Conservation (phyloP, 345 rosid species). For the Rhodomyrtus tomentosa region DNA sequence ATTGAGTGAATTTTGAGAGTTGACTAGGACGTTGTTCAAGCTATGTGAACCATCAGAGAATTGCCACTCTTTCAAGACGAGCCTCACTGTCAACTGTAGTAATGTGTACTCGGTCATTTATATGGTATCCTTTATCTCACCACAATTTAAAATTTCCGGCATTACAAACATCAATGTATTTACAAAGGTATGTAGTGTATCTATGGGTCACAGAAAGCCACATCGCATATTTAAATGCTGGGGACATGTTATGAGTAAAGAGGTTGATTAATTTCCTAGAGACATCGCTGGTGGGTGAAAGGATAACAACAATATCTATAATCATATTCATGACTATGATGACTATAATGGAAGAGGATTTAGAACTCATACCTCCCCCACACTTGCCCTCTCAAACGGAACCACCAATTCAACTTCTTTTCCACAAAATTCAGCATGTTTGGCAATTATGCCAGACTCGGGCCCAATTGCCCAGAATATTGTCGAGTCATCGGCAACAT, state of each 20-base stretch:
- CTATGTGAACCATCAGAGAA: constrained; percentile 86
- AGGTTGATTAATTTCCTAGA: not conserved
- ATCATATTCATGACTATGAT: no score
- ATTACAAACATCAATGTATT: not conserved
- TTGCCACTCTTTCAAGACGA: constrained; percentile 91
- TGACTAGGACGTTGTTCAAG: constrained; percentile 24
- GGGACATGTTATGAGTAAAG: not conserved
- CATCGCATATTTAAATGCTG: not conserved
- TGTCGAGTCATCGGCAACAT: constrained; percentile 80
- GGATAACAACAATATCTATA: not conserved
- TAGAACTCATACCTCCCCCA: constrained; percentile 55
- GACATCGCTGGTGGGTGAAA: not conserved
- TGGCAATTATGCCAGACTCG: constrained; percentile 59
- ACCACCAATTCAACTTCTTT: constrained; percentile 77
- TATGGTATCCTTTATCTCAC: not conserved
- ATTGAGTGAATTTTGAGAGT: constrained; percentile 26
- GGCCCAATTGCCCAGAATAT: constrained; percentile 89
- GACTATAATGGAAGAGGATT: not conserved
- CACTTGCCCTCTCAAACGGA: constrained; percentile 74
- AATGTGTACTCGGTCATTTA: not conserved
- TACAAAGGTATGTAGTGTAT: not conserved
- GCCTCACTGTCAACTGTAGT: constrained; percentile 63
- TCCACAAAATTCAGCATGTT: constrained; percentile 69
- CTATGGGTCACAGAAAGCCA: not conserved
- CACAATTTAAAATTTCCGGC: not conserved